Percentiles rank a stretch among this genome's conserved stretches.
Conservation (phyloP, 2,329 filamentous ascomycete genomes). For the Aspergillus tanneri region DNA sequence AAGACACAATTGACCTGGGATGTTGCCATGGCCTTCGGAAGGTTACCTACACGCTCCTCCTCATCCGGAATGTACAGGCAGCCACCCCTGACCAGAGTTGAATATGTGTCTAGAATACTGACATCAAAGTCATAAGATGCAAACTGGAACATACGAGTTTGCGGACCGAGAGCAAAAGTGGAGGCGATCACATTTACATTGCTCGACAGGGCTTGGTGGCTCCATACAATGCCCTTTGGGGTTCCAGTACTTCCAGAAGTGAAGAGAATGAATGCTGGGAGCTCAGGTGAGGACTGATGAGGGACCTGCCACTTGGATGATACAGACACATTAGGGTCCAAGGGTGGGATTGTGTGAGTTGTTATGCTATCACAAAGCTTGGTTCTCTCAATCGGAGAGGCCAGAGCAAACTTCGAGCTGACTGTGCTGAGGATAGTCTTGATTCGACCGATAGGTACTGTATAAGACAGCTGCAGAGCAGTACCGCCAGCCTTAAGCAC, state of each 20-base stretch:
- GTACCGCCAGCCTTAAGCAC: background rate
- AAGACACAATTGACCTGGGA: background rate
- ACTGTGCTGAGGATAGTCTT: background rate
- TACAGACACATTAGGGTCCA: background rate
- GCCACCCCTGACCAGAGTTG: background rate
- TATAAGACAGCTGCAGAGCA: background rate
- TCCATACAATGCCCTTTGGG: background rate
- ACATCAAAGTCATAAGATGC: conserved; percentile 3
- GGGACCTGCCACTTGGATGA: background rate
- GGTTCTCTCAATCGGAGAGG: too few relatives aligned
- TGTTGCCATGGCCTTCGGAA: background rate
- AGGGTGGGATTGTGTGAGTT: too few relatives aligned
- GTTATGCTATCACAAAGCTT: too few relatives aligned
- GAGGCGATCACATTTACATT: background rate
- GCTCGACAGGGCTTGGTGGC: background rate
- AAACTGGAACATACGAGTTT: background rate
- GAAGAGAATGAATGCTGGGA: background rate
- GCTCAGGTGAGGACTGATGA: background rate
- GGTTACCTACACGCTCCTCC: background rate
- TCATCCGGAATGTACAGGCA: background rate
- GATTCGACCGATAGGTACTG: background rate
- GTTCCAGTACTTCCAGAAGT: conserved; percentile 2
- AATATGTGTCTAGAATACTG: background rate
- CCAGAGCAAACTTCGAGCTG: background rate
- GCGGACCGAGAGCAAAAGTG: background rate